Evolutionary conservation across 1,284 basidiomycete species (phyloP).

Genomic region (Ganoderma leucocontextum): DNA sequence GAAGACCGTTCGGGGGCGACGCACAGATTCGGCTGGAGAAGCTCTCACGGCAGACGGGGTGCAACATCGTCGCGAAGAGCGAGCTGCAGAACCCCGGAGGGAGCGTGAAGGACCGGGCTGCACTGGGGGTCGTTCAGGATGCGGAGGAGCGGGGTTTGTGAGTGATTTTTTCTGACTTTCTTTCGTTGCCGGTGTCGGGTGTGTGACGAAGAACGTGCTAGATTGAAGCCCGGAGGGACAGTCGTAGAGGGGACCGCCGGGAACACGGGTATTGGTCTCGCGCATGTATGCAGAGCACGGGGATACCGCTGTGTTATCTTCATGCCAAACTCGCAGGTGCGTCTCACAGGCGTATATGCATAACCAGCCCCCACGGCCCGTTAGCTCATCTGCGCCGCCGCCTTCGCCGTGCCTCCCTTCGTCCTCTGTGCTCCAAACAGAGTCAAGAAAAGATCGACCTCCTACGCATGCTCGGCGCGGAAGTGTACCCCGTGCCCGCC

Average conservation of each 20-base stretch:
- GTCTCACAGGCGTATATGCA: slow-evolving; percentile 23
- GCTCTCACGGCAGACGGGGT: slow-evolving; percentile 91
- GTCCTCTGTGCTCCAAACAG: slow-evolving; percentile 46
- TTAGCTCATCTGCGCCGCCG: neutral
- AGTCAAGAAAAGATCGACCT: slow-evolving; percentile 99
- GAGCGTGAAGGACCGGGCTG: slow-evolving; percentile 97
- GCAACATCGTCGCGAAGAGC: slow-evolving; percentile 92
- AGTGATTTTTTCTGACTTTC: slow-evolving; percentile 51
- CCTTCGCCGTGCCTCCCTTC: neutral
- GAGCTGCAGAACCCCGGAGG: slow-evolving; percentile 99
- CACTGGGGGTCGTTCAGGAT: slow-evolving; percentile 88
- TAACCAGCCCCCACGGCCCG: slow-evolving; percentile 1
- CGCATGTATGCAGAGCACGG: slow-evolving; percentile 91
- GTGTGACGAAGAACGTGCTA: slow-evolving; percentile 40
- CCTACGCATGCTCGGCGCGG: slow-evolving; percentile 95
- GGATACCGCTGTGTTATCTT: slow-evolving; percentile 99
- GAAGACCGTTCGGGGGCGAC: neutral
- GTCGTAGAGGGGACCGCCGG: slow-evolving; percentile 98
- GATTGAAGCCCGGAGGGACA: slow-evolving; percentile 91
- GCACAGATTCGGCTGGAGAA: slow-evolving; percentile 82
- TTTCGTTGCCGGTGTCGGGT: neutral
- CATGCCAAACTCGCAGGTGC: slow-evolving; percentile 95
- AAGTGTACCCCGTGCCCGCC: slow-evolving; percentile 95
- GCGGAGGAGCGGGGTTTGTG: slow-evolving; percentile 89
- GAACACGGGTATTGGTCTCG: slow-evolving; percentile 98